Conservation (phyloP, 2,329 filamentous ascomycete genomes). For the Penicillium frequentans region DNA sequence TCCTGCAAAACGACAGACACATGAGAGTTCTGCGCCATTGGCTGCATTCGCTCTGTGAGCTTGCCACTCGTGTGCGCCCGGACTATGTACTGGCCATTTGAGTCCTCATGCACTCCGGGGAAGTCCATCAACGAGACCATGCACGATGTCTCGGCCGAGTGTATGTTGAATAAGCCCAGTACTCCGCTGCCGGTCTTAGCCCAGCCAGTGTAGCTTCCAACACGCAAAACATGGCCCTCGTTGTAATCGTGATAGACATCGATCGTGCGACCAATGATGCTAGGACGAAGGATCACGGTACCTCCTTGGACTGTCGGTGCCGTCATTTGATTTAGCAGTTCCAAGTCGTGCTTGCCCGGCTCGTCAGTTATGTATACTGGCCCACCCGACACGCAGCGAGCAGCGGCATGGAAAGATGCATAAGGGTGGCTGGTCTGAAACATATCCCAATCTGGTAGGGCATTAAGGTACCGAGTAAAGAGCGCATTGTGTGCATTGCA, state of each 20-base stretch:
- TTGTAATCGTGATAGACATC: conserved; percentile 75
- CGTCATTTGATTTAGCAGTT: conserved; percentile 77
- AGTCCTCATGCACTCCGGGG: conserved; percentile 60
- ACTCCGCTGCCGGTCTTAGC: conserved; percentile 71
- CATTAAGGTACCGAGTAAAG: conserved; percentile 79
- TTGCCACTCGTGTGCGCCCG: conserved; percentile 68
- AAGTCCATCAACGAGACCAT: conserved; percentile 71
- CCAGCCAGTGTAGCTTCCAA: conserved; percentile 74
- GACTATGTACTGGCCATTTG: conserved; percentile 65
- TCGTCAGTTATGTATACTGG: conserved; percentile 93
- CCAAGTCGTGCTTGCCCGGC: conserved; percentile 75
- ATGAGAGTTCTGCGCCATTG: conserved; percentile 43
- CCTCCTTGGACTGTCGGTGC: conserved; percentile 69
- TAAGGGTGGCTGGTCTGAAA: conserved; percentile 69
- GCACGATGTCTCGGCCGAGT: conserved; percentile 61
- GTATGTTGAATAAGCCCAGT: conserved; percentile 82
- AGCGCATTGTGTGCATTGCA: conserved; percentile 87
- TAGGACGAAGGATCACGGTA: conserved; percentile 79
- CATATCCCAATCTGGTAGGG: conserved; percentile 82
- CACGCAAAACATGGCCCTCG: conserved; percentile 70
- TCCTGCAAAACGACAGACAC: conserved; percentile 63
- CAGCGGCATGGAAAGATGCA: conserved; percentile 83
- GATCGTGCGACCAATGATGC: conserved; percentile 68
- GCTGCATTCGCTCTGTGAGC: conserved; percentile 48
- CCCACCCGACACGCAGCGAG: conserved; percentile 83